Base-by-base conservation (phyloP, 2,329 filamentous ascomycete species). In the Mycosphaerelloides madeirae region DNA sequence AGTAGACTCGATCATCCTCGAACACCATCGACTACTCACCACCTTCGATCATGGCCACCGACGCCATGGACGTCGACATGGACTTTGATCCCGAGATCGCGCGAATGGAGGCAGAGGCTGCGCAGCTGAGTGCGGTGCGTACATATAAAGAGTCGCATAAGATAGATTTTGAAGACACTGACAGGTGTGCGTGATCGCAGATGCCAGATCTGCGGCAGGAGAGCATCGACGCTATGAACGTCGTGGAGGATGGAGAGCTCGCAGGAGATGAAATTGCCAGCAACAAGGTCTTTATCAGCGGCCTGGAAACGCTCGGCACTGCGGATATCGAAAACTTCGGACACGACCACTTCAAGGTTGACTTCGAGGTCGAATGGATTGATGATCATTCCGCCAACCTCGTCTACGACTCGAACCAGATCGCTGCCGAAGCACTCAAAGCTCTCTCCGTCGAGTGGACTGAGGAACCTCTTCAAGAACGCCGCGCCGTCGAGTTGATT, bases 361-460 rank as follows among this genome's bases (percentile, higher is more conserved):
- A 75, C 43, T 72, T 82, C 44, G 71, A 78, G 44, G 74, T 96
- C 52, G 89, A 97, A 69, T 98, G 93, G 93, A 88, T 98, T 54
- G 87, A 97, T 64, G 93, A 98, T 66, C 83, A 80, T 6, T 91
- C 88, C 0, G 87, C 88, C 50, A 97, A 97, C 63, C 73, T 96
- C 41, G 68, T 95, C 41, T 97, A 93, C 69, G 72, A 73, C 44
- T 74, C 70, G 29, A 61, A 72, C 11, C 71, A 76, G 34, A 67
- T 75, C 11, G 81, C 80, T 2, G 58, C 72, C 4, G 64, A 72
- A 40, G 80, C 80, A 15, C 68, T 84, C 18, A 58, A 64, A 25
- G 69, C 71, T 3, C 69, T 84, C 37, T 69, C 73, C 12, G 60
- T 46, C n/a, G 53, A 52, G 31, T 47, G 54, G 8, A 48, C 51